Evolutionary conservation across 305 asterid genomes (phyloP).

Genomic region (Fraxinus dipetala): DNA sequence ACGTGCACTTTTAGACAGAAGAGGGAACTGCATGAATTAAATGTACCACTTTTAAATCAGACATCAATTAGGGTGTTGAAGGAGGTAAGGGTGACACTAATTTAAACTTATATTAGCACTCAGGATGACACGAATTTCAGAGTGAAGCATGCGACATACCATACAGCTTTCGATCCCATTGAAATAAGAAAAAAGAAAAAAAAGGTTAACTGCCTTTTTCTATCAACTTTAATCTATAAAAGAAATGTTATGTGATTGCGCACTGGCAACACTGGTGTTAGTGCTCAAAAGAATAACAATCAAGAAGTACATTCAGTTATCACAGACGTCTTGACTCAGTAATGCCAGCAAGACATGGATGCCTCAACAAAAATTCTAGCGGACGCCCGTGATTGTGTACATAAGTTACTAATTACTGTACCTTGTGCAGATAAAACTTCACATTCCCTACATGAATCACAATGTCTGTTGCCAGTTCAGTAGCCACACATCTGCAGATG

Average conservation of each 20-base stretch:
- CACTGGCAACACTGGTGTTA: neutral
- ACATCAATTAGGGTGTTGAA: neutral
- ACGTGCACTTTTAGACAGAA: no score
- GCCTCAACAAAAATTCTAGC: neutral
- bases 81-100: neutral
- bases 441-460: constrained; percentile 57
- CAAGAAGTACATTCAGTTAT: neutral
- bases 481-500: constrained; percentile 69
- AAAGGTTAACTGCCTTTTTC: neutral
- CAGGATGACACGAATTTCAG: neutral
- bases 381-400: neutral
- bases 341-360: neutral
- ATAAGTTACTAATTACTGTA: constrained; percentile 24
- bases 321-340: neutral
- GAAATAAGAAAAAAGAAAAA: neutral
- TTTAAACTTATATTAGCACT: neutral
- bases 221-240: neutral
- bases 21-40: neutral
- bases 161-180: neutral
- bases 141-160: neutral
- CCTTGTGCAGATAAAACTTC: constrained; percentile 93
- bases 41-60: neutral
- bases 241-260: neutral
- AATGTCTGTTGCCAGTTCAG: constrained; percentile 82
- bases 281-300: neutral